Conservation (phyloP, 2,329 filamentous ascomycete genomes). For the Trichoderma afroharzianum region DNA sequence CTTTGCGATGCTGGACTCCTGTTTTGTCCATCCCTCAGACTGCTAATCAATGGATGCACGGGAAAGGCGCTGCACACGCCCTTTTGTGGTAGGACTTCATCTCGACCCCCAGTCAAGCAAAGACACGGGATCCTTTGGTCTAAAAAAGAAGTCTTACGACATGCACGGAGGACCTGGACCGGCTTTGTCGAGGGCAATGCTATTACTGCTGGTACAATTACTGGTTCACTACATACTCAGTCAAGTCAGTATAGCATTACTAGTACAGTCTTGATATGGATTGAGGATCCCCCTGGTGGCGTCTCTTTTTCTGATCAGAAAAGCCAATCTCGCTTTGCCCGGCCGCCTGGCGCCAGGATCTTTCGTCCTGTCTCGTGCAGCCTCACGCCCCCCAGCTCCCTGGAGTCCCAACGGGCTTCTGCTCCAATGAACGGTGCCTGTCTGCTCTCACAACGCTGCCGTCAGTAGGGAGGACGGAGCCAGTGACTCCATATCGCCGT, state of each 20-base stretch:
- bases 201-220: background rate
- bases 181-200: background rate
- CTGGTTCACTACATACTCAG: background rate
- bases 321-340: constrained; percentile 10
- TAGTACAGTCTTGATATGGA: background rate
- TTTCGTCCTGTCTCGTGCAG: background rate
- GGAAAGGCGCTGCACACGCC: background rate
- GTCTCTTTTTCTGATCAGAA: background rate
- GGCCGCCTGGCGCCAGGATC: background rate
- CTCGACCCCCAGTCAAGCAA: background rate
- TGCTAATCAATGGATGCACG: background rate
- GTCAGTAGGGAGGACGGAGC: background rate
- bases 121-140: background rate
- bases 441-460: background rate
- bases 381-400: background rate
- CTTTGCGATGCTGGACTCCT: background rate
- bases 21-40: background rate
- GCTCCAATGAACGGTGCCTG: background rate
- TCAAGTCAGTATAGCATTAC: background rate
- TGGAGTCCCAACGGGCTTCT: background rate
- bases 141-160: background rate
- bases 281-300: background rate
- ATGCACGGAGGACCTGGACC: background rate
- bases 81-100: background rate
- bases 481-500: background rate